Base-by-base conservation (phyloP, 2,329 filamentous ascomycete genomes). In the Colletotrichum sp. region DNA sequence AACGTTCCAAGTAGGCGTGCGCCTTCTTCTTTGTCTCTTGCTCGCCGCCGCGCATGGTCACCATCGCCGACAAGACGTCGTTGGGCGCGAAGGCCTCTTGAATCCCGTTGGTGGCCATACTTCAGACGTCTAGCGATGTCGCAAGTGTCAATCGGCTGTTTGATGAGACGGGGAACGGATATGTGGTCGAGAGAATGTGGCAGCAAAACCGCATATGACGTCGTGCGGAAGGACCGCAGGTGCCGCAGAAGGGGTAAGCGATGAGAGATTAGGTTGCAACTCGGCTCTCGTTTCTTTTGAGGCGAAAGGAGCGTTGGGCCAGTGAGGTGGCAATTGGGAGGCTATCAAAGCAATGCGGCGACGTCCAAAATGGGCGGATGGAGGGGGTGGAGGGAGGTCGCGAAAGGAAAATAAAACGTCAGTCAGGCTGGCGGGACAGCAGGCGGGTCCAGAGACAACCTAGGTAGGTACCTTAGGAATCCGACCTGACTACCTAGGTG, bases 1-100 rank as follows among this genome's bases (percentile, higher is more conserved):
- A 99, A 81, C 92, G 93, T 87, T 98, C 95, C 77, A 99, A 90
- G 84, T 94, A 99, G 84, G 96, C 93, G 83, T 98, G 96, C 76
- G 95, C 96, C 85, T 96, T 94, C 84, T 94, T 93, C 89, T 99
- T 99, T 83, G 95, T 92, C 79, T 94, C 91, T 82, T 94, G 92
- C 83, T 96, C 93, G 80, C 93, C 94, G 86, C 94, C 95, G 84
- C 96, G 93, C 96, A 99, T 98, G 78, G 96, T 97, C 83, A 93
- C 92, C 86, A 99, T 93, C 78, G 96, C 97, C 80, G 94, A 93
- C 81, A 99, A 90, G 80, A 99, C 95, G 82, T 89, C 88, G 62
- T 87, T 85, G 78, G 95, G 95, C 86, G 92, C 92, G 87, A 97
- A 98, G 85, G 92, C 91, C 87, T 94, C 92, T 85, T 92, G 90